Evolutionary conservation across 306 rosid genomes (phyloP), one percentile per base, ranked within the genome.

Genomic region (Castanopsis chinensis): DNA sequence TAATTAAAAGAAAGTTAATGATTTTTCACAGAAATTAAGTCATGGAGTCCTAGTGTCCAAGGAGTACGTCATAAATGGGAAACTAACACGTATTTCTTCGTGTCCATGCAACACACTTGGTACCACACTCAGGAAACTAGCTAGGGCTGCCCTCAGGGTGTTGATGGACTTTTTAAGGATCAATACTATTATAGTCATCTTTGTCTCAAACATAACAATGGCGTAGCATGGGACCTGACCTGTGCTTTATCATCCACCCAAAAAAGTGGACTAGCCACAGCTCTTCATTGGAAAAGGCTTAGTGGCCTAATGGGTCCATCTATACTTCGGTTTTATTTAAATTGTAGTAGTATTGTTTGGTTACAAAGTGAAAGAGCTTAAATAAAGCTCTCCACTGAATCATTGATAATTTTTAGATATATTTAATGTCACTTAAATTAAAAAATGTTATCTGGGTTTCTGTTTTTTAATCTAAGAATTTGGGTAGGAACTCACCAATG

Each of bases 281-380:
- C 81, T 81, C 71, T 81, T 79, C 79, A 72, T 76, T 88, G 59
- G 72, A 75, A 78, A 79, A 41, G 45, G 53, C 52, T 23, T 84
- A 90, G 97, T 94, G 93, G 85, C 76, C 69, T 70, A 76, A 78
- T 83, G 92, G 90, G 86, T 80, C 88, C 89, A 71, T 78, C 4
- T 41, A 41, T 41, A 41, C 74, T 75, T 74, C 77, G 75, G 49
- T 78, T 75, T 72, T 65, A 77, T 80, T 83, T 82, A 68, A 80
- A 80, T 81, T 76, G 63, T 82, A 0, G 11, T 41, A 8, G 45
- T 41, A 41, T 41, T 41, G 63, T 86, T 78, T 57, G 90, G 81
- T 71, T 84, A 81, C 81, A 87, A 85, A 85, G 83, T 84, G 80
- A 78, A 70, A 71, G 57, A 81, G 74, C 80, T 82, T 79, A 81